Base-by-base conservation (phyloP, 176 grass and related monocot genomes). In the Microstegium vimineum region DNA sequence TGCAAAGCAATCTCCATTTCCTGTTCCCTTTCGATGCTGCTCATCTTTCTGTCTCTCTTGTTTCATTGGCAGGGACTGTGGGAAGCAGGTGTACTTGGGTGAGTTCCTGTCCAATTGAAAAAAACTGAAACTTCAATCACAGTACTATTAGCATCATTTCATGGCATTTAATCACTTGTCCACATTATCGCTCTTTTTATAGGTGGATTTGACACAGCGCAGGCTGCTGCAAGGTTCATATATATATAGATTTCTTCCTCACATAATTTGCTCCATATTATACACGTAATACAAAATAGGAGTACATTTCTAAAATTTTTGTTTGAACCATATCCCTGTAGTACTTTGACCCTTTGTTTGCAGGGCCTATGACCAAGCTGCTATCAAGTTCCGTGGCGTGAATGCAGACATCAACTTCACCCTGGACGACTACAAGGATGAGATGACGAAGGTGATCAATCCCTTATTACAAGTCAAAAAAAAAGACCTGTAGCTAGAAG, bases 81-180 rank as follows among this genome's bases (percentile, higher is more conserved):
- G 92, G n/a, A 94, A 92, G 75, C 92, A 94, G 71, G 89, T 94
- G 49, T 94, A 94, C 73, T 71, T 94, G 46, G 92, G 92, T 94
- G 86, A 83, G 89, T 45, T 80, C 30, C 36, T 64, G n/a, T 32
- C 63, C 16, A 64, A 12, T 41, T 47, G 62, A 11, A 11, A 59
- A 51, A 18, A 10, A 41, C 59, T 14, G 27, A 47, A 27, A 52
- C 15, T 38, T 32, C 7, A 22, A 60, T 26, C 23, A 60, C n/a
- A n/a, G 56, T 60, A 60, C 56, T 34, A 7, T 3, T 49, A 10
- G 26, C 70, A 2, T 27, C 11, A 1, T 22, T 43, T 35, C 11
- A 11, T 22, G 11, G 49, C 56, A 54, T 57, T 30, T 73, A 37
- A 52, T 62, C 31, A 36, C 5, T 28, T 47, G 13, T 46, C 18